Percentiles rank a stretch among this genome's conserved stretches.
These are phyloP conservation scores for Arthonia radiata DNA, from an alignment of 495 filamentous ascomycete genomes.

Conservation along the genomic window DNA sequence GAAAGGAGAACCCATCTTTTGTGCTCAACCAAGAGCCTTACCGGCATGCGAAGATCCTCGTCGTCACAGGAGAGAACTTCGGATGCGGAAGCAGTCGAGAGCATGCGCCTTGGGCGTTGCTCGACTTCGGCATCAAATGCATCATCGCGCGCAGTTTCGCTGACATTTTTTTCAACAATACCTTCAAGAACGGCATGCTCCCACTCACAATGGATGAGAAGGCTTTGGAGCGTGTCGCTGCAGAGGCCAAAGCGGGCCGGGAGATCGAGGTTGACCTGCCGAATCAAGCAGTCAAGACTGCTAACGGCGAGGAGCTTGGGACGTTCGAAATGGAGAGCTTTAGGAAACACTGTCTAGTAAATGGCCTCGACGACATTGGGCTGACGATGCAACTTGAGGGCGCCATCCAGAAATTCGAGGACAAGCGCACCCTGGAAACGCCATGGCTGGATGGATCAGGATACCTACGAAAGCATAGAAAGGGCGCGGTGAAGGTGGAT, in stretches of 20 bases:
- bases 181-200: conserved; percentile 99
- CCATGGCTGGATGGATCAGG: conserved; percentile 83
- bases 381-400: conserved; percentile 77
- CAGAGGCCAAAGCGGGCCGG: conserved; percentile 54
- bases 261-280: conserved; percentile 84
- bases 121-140: conserved; percentile 88
- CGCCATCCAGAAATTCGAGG: conserved; percentile 69
- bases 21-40: conserved; percentile 81
- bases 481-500: conserved; percentile 48
- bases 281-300: conserved; percentile 60
- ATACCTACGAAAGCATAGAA: conserved; percentile 48
- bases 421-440: conserved; percentile 45
- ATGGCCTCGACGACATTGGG: conserved; percentile 91
- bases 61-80: conserved; percentile 85
- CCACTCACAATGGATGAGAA: conserved; percentile 52
- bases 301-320: conserved; percentile 42
- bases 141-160: conserved; percentile 82
- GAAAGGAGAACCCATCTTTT: conserved; percentile 53
- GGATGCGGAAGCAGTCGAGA: conserved; percentile 85
- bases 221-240: conserved; percentile 43
- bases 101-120: conserved; percentile 90
- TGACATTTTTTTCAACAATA: conserved; percentile 99
- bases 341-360: conserved; percentile 78
- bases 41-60: conserved; percentile 65
- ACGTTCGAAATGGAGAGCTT: conserved; percentile 75